Base-by-base conservation (phyloP, 768 basidiomycete genomes). In the Tulasnella sp. region DNA sequence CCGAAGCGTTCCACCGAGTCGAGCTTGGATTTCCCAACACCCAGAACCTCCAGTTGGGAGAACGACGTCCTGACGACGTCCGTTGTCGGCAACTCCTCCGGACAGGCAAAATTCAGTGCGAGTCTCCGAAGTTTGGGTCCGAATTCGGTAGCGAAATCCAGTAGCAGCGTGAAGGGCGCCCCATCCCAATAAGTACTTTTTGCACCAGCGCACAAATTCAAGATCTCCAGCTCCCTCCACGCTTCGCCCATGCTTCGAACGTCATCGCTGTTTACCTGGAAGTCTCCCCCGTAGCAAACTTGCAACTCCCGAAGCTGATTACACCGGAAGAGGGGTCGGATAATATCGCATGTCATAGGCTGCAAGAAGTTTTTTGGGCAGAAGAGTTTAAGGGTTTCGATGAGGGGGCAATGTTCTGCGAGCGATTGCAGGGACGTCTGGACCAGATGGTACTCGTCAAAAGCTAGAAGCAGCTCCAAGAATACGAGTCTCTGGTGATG, bases 171-270 rank as follows among this genome's bases (percentile, higher is more conserved):
- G 24, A 54, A 54, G 8, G 54, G 54, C 8, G 54, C 54, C 54
- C 54, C 54, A n/a, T 54, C 54, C 54, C 54, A 54, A 54, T 11
- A 24, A 12, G 54, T n/a, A 54, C n/a, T n/a, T 8, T 54, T 54
- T n/a, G 54, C 54, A 54, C 54, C 54, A n/a, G 54, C 54, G 54
- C 54, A 54, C 54, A 54, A 54, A n/a, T 54, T 54, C 24, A 54
- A 11, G 8, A n/a, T n/a, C 54, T 54, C 54, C 54, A 54, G 24
- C 24, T 54, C 54, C 1, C 54, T n/a, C 54, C 54, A 54, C 22
- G 54, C 54, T n/a, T 54, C 24, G 7, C 54, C 54, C 54, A 54
- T 54, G 54, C n/a, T 54, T 9, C 24, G 54, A n/a, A 54, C 54
- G n/a, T 22, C 24, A 8, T 54, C 54, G 54, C 54, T 54, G 54